A percentile compares a stretch with the other conserved stretches of the same genome.
phyloP scores from a whole-genome alignment of 2,329 filamentous ascomycete genomes.

The Torrubiella hemipterigena region DNA sequence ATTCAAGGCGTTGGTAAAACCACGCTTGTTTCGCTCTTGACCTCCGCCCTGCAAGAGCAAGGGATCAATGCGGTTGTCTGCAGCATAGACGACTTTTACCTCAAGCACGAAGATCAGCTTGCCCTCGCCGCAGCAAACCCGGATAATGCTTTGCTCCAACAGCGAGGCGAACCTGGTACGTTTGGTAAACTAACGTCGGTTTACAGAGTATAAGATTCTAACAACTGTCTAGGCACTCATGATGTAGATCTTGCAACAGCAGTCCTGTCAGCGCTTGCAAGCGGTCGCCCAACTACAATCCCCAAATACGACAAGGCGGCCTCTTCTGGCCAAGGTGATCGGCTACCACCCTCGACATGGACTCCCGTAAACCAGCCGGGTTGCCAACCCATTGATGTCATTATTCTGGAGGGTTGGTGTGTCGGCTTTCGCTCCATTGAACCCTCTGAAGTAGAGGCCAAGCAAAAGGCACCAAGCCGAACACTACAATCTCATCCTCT shows the following conservation, averaged over 20 bases:
- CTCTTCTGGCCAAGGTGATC: constrained; percentile 65
- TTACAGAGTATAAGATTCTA: constrained; percentile 4
- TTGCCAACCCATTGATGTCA: constrained; percentile 41
- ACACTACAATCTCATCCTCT: constrained; percentile 35
- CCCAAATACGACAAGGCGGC: constrained; percentile 79
- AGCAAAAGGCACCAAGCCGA: constrained; percentile 37
- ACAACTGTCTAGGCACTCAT: constrained; percentile 41
- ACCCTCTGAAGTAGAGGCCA: constrained; percentile 36
- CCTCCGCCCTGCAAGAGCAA: constrained; percentile 41
- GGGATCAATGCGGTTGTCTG: constrained; percentile 58
- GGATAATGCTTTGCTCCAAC: constrained; percentile 64
- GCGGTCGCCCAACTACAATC: constrained; percentile 39
- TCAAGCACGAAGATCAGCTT: constrained; percentile 56
- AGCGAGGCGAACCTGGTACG: constrained; percentile 66
- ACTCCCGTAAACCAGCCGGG: constrained; percentile 38
- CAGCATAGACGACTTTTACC: constrained; percentile 85
- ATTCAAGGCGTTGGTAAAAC: constrained; percentile 91
- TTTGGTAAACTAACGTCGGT: constrained; percentile 2
- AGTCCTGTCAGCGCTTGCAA: constrained; percentile 49
- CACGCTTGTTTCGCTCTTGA: constrained; percentile 62
- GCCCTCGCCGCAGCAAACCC: constrained; percentile 53
- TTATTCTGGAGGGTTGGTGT: constrained; percentile 87
- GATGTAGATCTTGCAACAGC: constrained; percentile 53
- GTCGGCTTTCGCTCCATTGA: constrained; percentile 64
- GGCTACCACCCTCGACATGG: constrained; percentile 53